Evolutionary conservation across 352 stramenopile species (phyloP), one percentile per base, ranked within the genome.

Genomic region (Pythium aquatile): DNA sequence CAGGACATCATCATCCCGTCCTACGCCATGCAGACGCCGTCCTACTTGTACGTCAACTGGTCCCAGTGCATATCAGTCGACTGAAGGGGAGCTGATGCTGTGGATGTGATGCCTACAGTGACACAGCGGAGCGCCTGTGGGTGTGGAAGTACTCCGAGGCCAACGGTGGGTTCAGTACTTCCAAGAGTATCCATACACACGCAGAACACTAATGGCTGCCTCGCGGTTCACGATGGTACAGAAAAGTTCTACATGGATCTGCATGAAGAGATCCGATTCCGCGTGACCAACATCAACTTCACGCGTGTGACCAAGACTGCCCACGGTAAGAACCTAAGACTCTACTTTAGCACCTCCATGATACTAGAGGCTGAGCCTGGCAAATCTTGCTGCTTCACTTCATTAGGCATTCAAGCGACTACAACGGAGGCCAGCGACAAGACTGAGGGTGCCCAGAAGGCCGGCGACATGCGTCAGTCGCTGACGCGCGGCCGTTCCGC

Each of bases 1-100:
- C 86, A 95, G 75, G 86, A 95, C 68, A 95, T 95, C 54, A 91
- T 93, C 68, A 95, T 95, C 60, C 86, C 86, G 48, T 93, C 83
- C 29, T 95, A 95, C 67, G 86, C 86, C 44, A 78, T 95, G 59
- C 86, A 95, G 80, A 93, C 83, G 40, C 86, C 86, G 52, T 95
- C 86, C 28, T 93, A 93, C 71, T 95, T 93, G 85, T 90, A 76
- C 60, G 65, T 24, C 16, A 39, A 14, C 1, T 8, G 49, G 14
- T 13, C 54, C 37, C 46, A 40, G 14, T 20, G 3, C n/a, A 37
- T 28, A 10, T 0, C 57, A 55, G 37, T 58, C 24, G 11, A n/a
- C 5, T 14, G 5, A 14, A 30, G 30, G 30, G 9, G 28, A 8
- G 13, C 39, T 40, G 20, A 65, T 24, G 35, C 5, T 28, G 35